phyloP scores from a whole-genome alignment of 805 yeast species.

The Ogataea degrootiae region DNA sequence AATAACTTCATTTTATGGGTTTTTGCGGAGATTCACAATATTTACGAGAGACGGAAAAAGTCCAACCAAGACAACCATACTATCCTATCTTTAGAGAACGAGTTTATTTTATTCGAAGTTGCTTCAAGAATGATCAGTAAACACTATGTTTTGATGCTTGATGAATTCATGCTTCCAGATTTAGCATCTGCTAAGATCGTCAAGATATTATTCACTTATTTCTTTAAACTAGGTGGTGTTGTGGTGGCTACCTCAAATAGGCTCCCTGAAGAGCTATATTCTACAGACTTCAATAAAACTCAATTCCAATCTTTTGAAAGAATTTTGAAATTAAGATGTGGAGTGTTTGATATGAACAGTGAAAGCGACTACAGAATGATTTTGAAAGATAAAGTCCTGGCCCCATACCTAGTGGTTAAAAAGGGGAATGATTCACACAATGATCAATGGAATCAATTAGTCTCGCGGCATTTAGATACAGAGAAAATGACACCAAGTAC shows the following conservation, averaged over 20 bases:
- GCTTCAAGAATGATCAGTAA: slow-evolving; percentile 58
- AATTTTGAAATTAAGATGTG: slow-evolving; percentile 55
- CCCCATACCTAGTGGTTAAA: slow-evolving; percentile 33
- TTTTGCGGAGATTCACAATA: slow-evolving; percentile 53
- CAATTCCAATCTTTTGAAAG: slow-evolving; percentile 55
- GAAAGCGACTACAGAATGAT: slow-evolving; percentile 49
- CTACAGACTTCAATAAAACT: slow-evolving; percentile 56
- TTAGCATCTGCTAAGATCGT: slow-evolving; percentile 68
- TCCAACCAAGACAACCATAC: slow-evolving; percentile 29
- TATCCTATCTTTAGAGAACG: slow-evolving; percentile 46
- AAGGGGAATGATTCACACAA: slow-evolving; percentile 24
- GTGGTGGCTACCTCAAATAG: slow-evolving; percentile 70
- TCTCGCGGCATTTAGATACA: slow-evolving; percentile 17
- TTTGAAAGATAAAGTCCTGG: slow-evolving; percentile 22
- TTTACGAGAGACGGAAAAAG: slow-evolving; percentile 39
- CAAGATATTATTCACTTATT: slow-evolving; percentile 59
- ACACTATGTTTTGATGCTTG: slow-evolving; percentile 57
- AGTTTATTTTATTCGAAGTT: slow-evolving; percentile 58
- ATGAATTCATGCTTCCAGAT: slow-evolving; percentile 76
- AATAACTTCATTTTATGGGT: slow-evolving; percentile 68
- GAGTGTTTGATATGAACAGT: slow-evolving; percentile 58
- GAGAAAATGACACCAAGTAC: slow-evolving; percentile 14
- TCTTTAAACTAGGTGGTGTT: slow-evolving; percentile 71
- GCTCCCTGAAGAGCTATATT: slow-evolving; percentile 66
- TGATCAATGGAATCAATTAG: slow-evolving; percentile 32